A percentile compares a stretch with the other conserved stretches of the same genome.
phyloP scores from a whole-genome alignment of 1,139 yeast species.

The Diutina sp. region DNA sequence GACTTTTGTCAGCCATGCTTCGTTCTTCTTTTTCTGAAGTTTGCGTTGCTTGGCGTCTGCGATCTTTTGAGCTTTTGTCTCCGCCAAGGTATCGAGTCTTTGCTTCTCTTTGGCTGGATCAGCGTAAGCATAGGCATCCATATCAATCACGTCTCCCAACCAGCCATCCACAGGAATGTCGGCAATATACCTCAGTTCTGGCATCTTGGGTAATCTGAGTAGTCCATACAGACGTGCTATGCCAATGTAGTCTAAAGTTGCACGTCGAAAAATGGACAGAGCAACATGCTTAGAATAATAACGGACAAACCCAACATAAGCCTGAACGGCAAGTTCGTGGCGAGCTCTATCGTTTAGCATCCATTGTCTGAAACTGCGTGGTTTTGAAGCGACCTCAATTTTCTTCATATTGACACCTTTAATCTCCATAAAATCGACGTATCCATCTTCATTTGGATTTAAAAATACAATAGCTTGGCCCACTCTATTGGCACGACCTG shows the following conservation, averaged over 20 bases:
- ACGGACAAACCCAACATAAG: constrained; percentile 75
- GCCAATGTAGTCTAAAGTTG: constrained; percentile 57
- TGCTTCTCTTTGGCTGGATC: constrained; percentile 53
- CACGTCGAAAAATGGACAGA: constrained; percentile 71
- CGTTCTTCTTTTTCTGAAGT: constrained; percentile 38
- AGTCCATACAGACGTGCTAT: constrained; percentile 71
- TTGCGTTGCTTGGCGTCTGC: constrained; percentile 36
- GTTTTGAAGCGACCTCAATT: constrained; percentile 14
- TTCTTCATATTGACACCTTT: constrained; percentile 46
- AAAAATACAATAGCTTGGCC: constrained; percentile 73
- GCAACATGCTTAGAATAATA: constrained; percentile 90
- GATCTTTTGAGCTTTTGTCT: constrained; percentile 28
- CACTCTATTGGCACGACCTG: constrained; percentile 49
- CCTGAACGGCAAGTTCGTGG: constrained; percentile 66
- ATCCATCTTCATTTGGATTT: constrained; percentile 24
- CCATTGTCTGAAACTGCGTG: constrained; percentile 28
- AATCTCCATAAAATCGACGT: constrained; percentile 67
- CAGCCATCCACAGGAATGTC: constrained; percentile 56
- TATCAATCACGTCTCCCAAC: constrained; percentile 45
- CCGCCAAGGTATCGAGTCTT: constrained; percentile 41
- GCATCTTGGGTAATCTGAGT: constrained; percentile 84
- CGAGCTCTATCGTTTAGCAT: constrained; percentile 60
- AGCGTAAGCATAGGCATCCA: constrained; percentile 54
- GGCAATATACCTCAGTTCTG: constrained; percentile 55
- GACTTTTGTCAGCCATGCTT: constrained; percentile 70